Evolutionary conservation across 345 rosid species (phyloP).

Genomic region (Corchorus olitorius): DNA sequence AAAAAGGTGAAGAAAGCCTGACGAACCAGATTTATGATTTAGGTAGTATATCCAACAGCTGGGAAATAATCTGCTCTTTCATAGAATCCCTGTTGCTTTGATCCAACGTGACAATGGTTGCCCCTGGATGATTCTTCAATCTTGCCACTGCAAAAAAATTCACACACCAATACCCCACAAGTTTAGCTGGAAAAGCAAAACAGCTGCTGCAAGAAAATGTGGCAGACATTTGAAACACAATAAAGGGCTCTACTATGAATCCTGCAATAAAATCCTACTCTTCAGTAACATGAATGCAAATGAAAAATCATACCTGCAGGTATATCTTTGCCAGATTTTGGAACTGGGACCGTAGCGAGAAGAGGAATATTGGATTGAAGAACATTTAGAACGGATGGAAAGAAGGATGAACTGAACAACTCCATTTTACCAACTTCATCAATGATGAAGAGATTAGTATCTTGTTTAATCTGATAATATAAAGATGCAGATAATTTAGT

Average conservation of each 20-base stretch:
- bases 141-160: slow-evolving; percentile 51
- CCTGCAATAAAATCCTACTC: neutral
- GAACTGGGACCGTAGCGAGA: slow-evolving; percentile 62
- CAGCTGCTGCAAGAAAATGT: neutral
- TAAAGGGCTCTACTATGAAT: neutral
- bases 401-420: slow-evolving; percentile 61
- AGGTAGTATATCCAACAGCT: slow-evolving; percentile 37
- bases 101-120: slow-evolving; percentile 47
- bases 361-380: slow-evolving; percentile 60
- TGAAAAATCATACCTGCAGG: slow-evolving; percentile 51
- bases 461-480: slow-evolving; percentile 50
- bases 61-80: slow-evolving; percentile 44
- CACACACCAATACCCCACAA: neutral
- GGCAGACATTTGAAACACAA: neutral
- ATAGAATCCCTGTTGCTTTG: slow-evolving; percentile 52
- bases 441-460: slow-evolving; percentile 59
- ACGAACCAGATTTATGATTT: slow-evolving; percentile 19
- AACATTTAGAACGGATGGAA: slow-evolving; percentile 64
- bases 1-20: no score
- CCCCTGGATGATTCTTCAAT: slow-evolving; percentile 63
- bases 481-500: neutral
- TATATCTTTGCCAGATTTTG: slow-evolving; percentile 56
- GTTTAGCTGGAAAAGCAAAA: neutral
- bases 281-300: neutral
- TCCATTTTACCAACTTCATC: slow-evolving; percentile 89